phyloP scores from a whole-genome alignment of 2,329 filamentous ascomycete genomes.

The Colletotrichum sp. region DNA sequence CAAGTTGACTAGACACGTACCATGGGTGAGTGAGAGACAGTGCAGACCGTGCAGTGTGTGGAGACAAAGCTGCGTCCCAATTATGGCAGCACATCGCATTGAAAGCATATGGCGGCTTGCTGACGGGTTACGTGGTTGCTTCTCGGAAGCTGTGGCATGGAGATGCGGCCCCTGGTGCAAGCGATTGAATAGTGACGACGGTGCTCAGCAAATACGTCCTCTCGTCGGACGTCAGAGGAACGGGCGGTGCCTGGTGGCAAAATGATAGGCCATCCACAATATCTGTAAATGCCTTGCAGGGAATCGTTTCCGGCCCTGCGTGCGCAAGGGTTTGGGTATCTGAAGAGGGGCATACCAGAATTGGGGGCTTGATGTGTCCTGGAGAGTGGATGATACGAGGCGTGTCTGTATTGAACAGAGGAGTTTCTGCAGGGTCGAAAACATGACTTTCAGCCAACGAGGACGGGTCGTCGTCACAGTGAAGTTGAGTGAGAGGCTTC shows the following conservation, averaged over 20 bases:
- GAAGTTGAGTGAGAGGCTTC: not conserved
- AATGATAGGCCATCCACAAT: not conserved
- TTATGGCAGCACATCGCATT: not conserved
- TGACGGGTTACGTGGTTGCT: not conserved
- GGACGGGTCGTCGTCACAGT: not conserved
- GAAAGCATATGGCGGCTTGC: not conserved
- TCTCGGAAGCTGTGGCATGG: not conserved
- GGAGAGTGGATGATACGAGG: not conserved
- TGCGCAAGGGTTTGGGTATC: not conserved
- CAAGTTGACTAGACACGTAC: not conserved
- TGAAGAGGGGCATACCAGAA: not conserved
- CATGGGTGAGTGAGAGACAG: not conserved
- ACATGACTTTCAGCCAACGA: not conserved
- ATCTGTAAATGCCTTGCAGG: not conserved
- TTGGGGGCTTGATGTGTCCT: not conserved
- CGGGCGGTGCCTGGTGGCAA: slow-evolving; percentile 16
- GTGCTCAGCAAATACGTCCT: not conserved
- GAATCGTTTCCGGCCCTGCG: not conserved
- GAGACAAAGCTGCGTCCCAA: not conserved
- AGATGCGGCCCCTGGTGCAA: not conserved
- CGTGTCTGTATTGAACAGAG: not conserved
- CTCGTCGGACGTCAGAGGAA: not conserved
- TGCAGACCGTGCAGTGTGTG: not conserved
- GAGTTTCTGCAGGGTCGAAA: not conserved
- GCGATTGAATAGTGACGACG: not conserved